Evolutionary conservation across 164 flowering plant genomes (phyloP).

Genomic region (Amborella trichopoda): DNA sequence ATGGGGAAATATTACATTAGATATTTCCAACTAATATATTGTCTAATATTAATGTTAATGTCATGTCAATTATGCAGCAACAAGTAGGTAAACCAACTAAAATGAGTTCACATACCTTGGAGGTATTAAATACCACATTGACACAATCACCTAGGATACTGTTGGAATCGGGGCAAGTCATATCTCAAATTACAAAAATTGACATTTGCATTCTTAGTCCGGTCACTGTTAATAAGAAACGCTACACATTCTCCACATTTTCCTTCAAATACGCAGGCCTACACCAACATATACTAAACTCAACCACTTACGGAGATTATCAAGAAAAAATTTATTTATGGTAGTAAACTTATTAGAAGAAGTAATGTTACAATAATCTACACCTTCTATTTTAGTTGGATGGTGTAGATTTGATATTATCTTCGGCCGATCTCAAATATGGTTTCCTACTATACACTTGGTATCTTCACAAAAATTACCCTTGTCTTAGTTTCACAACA

Average conservation of each 20-base stretch:
- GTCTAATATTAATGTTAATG: too few species aligned
- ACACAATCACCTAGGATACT: slow-evolving; percentile 84
- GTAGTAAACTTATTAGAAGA: background rate
- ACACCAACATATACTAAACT: slow-evolving; percentile 4
- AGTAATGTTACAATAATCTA: background rate
- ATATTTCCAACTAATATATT: too few species aligned
- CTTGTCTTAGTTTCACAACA: too few species aligned
- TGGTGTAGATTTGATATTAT: slow-evolving; percentile 4
- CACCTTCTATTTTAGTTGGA: background rate
- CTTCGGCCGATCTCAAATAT: slow-evolving; percentile 44
- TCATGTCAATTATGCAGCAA: too few species aligned
- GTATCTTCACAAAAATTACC: slow-evolving; percentile 35
- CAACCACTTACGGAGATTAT: background rate
- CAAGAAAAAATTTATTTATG: background rate
- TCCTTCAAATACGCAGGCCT: slow-evolving; percentile 53
- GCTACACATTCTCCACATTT: slow-evolving; percentile 48
- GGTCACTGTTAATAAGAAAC: slow-evolving; percentile 47
- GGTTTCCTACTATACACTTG: slow-evolving; percentile 52
- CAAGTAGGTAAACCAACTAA: too few species aligned
- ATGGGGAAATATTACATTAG: too few species aligned
- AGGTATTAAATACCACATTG: slow-evolving; percentile 59
- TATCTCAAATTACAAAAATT: slow-evolving; percentile 28
- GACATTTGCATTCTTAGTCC: slow-evolving; percentile 10
- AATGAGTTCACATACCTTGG: slow-evolving; percentile 65
- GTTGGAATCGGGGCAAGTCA: slow-evolving; percentile 45